A percentile compares a stretch with the other conserved stretches of the same genome.
These are phyloP conservation scores for Exophiala bonariae DNA, from an alignment of 2,329 filamentous ascomycete species.

Conservation along the genomic window DNA sequence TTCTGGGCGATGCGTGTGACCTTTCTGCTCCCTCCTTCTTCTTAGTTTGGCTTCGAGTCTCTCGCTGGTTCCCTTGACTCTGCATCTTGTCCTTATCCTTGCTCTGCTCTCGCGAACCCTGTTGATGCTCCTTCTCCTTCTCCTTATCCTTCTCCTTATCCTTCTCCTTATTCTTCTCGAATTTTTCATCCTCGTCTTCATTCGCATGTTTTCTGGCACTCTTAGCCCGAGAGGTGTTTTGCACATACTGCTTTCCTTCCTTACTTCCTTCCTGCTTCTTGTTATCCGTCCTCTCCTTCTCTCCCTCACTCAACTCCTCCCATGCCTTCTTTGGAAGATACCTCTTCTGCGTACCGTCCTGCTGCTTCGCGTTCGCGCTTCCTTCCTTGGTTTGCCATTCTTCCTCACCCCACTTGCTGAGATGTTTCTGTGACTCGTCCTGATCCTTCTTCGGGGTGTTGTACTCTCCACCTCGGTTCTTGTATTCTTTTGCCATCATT, in stretches of 20 bases:
- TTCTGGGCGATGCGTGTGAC: no score
- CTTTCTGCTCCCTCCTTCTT: neutral
- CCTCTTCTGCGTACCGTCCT: conserved; percentile 44
- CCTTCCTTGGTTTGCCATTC: conserved; percentile 54
- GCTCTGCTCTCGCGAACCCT: neutral
- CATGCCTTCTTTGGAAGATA: conserved; percentile 51
- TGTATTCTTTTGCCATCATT: conserved; percentile 49
- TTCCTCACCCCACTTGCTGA: conserved; percentile 49
- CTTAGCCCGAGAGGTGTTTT: conserved; percentile 45
- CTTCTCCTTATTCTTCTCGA: conserved; percentile 3
- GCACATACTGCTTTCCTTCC: conserved; percentile 45
- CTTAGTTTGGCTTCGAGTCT: neutral
- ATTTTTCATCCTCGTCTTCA: conserved; percentile 27
- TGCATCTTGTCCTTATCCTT: neutral
- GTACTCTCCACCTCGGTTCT: conserved; percentile 48
- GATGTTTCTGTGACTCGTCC: conserved; percentile 44
- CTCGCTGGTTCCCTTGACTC: neutral
- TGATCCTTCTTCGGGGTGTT: conserved; percentile 47
- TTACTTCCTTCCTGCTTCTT: conserved; percentile 39
- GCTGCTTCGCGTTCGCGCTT: conserved; percentile 43
- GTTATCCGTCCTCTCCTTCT: conserved; percentile 45
- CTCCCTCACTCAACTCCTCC: conserved; percentile 48
- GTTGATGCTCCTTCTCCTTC: neutral
- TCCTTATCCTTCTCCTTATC: conserved; percentile 2
- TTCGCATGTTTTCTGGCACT: conserved; percentile 39